phyloP scores from a whole-genome alignment of 257 asterid genomes.

The Handroanthus guayacan region DNA sequence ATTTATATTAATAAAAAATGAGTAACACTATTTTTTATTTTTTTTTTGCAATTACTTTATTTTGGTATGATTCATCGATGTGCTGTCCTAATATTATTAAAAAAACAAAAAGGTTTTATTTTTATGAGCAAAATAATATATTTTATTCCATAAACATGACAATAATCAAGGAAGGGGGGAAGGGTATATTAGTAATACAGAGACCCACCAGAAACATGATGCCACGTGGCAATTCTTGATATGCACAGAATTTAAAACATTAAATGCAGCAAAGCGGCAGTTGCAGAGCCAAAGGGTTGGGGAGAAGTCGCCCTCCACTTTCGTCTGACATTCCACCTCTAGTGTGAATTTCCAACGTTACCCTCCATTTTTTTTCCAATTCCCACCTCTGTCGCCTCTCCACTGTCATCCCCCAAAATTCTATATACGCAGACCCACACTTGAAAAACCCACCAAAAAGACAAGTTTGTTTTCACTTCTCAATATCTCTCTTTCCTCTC shows the following conservation, averaged over 20 bases:
- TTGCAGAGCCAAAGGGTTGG: slow-evolving; percentile 51
- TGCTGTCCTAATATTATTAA: neutral
- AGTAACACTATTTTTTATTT: neutral
- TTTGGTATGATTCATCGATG: neutral
- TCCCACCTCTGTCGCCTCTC: slow-evolving; percentile 32
- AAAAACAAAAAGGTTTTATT: too few species aligned
- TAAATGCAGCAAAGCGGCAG: slow-evolving; percentile 48
- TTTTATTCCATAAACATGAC: neutral
- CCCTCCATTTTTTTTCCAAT: slow-evolving; percentile 33
- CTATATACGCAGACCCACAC: slow-evolving; percentile 46
- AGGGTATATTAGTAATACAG: slow-evolving; percentile 29
- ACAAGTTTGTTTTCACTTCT: slow-evolving; percentile 41
- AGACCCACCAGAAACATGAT: slow-evolving; percentile 23
- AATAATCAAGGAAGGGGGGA: neutral
- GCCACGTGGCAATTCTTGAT: slow-evolving; percentile 48
- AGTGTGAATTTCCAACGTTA: slow-evolving; percentile 35
- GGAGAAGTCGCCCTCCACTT: slow-evolving; percentile 70
- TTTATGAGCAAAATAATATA: neutral
- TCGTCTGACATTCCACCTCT: slow-evolving; percentile 82
- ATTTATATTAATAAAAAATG: neutral
- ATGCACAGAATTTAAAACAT: slow-evolving; percentile 19
- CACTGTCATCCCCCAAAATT: slow-evolving; percentile 33
- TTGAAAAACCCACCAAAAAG: slow-evolving; percentile 55
- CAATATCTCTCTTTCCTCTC: slow-evolving; percentile 22
- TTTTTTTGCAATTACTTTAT: neutral